Conservation (phyloP, 1,139 yeast genomes). For the Pichia cactophila region DNA sequence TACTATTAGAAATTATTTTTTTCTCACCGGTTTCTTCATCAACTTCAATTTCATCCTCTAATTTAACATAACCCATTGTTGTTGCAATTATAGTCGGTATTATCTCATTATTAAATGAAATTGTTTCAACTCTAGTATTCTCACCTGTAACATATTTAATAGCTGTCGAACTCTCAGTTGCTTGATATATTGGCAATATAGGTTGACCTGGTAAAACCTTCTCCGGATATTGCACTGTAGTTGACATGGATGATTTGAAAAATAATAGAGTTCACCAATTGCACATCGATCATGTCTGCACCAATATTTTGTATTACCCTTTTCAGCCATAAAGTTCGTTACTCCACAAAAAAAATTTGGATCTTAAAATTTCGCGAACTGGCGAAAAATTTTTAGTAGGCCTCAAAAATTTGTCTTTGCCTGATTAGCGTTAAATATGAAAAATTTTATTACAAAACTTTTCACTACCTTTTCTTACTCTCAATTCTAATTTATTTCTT, state of each 20-base stretch:
- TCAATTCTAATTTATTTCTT: neutral
- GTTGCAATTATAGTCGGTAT: slow-evolving; percentile 56
- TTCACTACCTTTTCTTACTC: neutral
- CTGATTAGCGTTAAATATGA: neutral
- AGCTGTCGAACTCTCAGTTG: slow-evolving; percentile 4
- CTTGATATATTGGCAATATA: slow-evolving; percentile 35
- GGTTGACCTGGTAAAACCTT: slow-evolving; percentile 74
- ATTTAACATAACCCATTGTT: slow-evolving; percentile 48
- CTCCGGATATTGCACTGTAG: slow-evolving; percentile 16
- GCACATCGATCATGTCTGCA: too few relatives aligned
- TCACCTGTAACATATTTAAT: slow-evolving; percentile 41
- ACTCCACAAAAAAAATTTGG: too few relatives aligned
- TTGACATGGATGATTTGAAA: slow-evolving; percentile 12
- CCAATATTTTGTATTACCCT: too few relatives aligned
- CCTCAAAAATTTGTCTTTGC: neutral
- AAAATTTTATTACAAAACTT: neutral
- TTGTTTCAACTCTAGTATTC: slow-evolving; percentile 32
- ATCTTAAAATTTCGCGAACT: neutral
- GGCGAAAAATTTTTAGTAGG: neutral
- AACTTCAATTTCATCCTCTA: slow-evolving; percentile 18
- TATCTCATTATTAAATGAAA: slow-evolving; percentile 15
- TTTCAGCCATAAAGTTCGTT: neutral
- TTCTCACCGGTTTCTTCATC: slow-evolving; percentile 18
- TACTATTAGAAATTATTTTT: slow-evolving; percentile 13
- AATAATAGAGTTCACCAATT: too few relatives aligned